Base-by-base conservation (phyloP, 2,329 filamentous ascomycete species). In the Harringtonia aguacate region DNA sequence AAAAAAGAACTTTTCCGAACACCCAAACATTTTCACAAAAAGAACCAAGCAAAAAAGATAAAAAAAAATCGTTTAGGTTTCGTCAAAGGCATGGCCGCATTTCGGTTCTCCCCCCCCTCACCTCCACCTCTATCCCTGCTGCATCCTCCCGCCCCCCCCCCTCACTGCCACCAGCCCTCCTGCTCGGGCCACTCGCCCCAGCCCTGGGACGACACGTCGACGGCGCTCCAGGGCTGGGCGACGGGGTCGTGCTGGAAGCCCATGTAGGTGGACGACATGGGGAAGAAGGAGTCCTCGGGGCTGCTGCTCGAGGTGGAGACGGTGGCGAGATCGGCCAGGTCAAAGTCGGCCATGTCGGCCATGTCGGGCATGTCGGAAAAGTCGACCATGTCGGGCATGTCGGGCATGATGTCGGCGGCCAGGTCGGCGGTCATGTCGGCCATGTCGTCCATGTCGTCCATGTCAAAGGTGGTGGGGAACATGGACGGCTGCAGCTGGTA, bases 111-210 rank as follows among this genome's bases (percentile, higher is more conserved):
- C 24, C 7, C 10, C 10, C 24, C 24, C 10, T 27, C 24, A 27
- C 10, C 7, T 27, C 24, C 10, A 27, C 24, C 24, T 27, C 24
- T 27, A n/a, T n/a, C n/a, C n/a, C n/a, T n/a, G n/a, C n/a, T n/a
- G n/a, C n/a, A n/a, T n/a, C n/a, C 24, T 27, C 24, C 10, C 24
- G 24, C 24, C 10, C 24, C 7, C 24, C 24, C 10, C 24, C n/a
- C 20, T 38, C 36, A 35, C 39, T 48, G 42, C 48, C 48, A 49
- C 45, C 36, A 45, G n/a, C 40, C 39, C 13, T 45, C 44, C n/a
- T 46, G 29, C 29, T 47, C 46, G 7, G 38, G 36, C 44, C 39
- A 48, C 12, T 48, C 48, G 7, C 41, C 44, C 46, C 47, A 46
- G 12, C 34, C n/a, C 18, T n/a, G n/a, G n/a, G 46, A 46, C 7